A percentile compares a stretch with the other conserved stretches of the same genome.
Conservation (phyloP, 805 yeast species). For the Metschnikowia proteae region DNA sequence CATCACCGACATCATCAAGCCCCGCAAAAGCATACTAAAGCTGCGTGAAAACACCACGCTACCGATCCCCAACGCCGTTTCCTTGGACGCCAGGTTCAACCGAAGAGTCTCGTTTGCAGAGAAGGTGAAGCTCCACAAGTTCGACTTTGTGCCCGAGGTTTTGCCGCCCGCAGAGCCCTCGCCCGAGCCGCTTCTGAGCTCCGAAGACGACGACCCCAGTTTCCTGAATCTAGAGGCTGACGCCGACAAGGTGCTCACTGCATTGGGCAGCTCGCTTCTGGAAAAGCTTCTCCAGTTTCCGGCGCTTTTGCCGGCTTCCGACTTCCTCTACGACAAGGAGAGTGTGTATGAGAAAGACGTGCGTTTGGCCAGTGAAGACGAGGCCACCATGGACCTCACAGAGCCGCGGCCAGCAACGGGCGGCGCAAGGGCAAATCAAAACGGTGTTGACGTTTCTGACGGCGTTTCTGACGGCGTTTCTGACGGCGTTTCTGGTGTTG, state of each 20-base stretch:
- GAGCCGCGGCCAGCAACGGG: constrained; percentile 10
- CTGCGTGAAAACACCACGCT: constrained; percentile 12
- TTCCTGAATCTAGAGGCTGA: constrained; percentile 18
- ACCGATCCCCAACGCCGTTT: constrained; percentile 6
- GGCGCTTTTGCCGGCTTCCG: constrained; percentile 3
- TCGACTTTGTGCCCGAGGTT: constrained; percentile 33
- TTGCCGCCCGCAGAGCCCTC: constrained; percentile 7
- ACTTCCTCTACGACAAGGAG: constrained; percentile 1
- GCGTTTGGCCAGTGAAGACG: constrained; percentile 8
- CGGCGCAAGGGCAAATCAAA: not conserved
- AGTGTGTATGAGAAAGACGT: not conserved
- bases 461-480: no score
- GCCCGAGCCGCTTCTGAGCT: constrained; percentile 5
- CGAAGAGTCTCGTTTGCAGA: constrained; percentile 77
- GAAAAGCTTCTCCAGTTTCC: constrained; percentile 6
- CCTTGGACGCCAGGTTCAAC: constrained; percentile 12
- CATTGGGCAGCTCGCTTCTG: constrained; percentile 5
- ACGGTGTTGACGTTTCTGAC: not conserved
- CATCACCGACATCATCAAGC: constrained; percentile 5
- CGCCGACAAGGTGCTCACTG: constrained; percentile 16
- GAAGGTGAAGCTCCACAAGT: constrained; percentile 62
- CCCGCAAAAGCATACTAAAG: constrained; percentile 16
- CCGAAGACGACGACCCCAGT: constrained; percentile 12
- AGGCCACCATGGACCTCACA: constrained; percentile 31
- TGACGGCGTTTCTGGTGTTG: no score